phyloP scores from a whole-genome alignment of 106 monocot species.

The Phalaenopsis aphrodite region DNA sequence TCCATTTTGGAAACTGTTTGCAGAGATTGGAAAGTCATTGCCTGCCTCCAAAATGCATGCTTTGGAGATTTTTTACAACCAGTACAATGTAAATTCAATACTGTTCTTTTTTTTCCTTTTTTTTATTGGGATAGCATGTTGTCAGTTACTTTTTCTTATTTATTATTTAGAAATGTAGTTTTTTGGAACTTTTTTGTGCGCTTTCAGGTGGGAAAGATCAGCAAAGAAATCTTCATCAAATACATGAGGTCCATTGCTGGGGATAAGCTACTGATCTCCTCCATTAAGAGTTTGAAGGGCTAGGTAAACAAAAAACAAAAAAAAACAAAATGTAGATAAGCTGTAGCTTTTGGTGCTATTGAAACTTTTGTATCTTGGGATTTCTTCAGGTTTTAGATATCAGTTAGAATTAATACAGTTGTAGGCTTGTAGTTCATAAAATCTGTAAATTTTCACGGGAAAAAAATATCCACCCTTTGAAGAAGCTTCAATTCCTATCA shows the following conservation, averaged over 20 bases:
- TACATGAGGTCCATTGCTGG: conserved; percentile 10
- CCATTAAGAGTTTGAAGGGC: not conserved
- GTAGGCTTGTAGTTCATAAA: not conserved
- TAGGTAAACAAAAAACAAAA: not conserved
- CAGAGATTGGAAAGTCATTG: conserved; percentile 23
- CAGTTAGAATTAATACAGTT: not conserved
- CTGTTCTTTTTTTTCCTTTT: not conserved
- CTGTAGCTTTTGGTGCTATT: not conserved
- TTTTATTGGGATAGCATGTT: no score
- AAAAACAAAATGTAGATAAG: not conserved
- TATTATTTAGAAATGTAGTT: not conserved
- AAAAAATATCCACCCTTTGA: not conserved
- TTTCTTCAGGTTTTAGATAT: not conserved
- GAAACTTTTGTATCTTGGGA: not conserved
- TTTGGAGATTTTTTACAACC: conserved; percentile 17
- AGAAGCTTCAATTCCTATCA: not conserved
- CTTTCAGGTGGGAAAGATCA: conserved; percentile 8
- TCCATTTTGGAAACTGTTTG: conserved; percentile 22
- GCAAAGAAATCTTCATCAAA: conserved; percentile 8
- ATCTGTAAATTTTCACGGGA: not conserved
- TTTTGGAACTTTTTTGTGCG: not conserved
- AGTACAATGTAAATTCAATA: conserved; percentile 24
- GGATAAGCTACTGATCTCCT: conserved; percentile 6
- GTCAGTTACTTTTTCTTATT: no score
- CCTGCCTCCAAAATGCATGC: conserved; percentile 5